Evolutionary conservation across 2,329 filamentous ascomycete species (phyloP).

Genomic region (Alternaria sp.): DNA sequence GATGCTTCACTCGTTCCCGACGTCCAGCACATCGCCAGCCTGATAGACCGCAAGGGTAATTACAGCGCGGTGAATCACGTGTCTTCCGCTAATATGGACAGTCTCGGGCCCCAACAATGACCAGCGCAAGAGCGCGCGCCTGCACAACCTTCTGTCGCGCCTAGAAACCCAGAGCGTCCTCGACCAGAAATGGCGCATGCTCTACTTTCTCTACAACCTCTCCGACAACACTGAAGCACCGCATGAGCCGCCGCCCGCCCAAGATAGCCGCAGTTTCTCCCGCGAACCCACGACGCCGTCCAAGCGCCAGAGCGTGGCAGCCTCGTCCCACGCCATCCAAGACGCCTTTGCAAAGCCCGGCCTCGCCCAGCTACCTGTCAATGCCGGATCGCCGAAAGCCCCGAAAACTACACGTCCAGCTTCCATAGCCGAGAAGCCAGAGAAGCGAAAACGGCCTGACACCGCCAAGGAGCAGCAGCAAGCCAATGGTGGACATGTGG

Average conservation of each 20-base stretch:
- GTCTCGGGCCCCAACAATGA: conserved; percentile 77
- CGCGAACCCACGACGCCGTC: conserved; percentile 39
- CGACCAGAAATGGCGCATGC: conserved; percentile 94
- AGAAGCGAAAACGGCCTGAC: conserved; percentile 34
- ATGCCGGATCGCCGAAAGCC: conserved; percentile 39
- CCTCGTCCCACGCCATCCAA: conserved; percentile 43
- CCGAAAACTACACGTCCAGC: conserved; percentile 22
- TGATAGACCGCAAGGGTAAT: conserved; percentile 80
- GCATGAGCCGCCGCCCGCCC: conserved; percentile 8
- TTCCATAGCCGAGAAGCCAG: conserved; percentile 26
- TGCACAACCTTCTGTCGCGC: conserved; percentile 88
- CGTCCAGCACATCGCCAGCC: conserved; percentile 88
- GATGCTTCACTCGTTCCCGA: conserved; percentile 68
- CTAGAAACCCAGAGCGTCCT: conserved; percentile 90
- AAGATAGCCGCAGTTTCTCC: conserved; percentile 21
- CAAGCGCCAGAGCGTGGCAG: conserved; percentile 23
- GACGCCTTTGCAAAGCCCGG: conserved; percentile 57
- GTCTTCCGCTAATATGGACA: conserved; percentile 30
- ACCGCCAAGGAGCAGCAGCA: conserved; percentile 31
- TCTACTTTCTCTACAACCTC: conserved; percentile 87
- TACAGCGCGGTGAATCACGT: too few species aligned
- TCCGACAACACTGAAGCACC: conserved; percentile 61
- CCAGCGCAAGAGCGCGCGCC: conserved; percentile 74
- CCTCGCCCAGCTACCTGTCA: conserved; percentile 48
- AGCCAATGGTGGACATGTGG: conserved; percentile 13